phyloP scores from a whole-genome alignment of 2,329 filamentous ascomycete species.

The Aspergillus clavatus region DNA sequence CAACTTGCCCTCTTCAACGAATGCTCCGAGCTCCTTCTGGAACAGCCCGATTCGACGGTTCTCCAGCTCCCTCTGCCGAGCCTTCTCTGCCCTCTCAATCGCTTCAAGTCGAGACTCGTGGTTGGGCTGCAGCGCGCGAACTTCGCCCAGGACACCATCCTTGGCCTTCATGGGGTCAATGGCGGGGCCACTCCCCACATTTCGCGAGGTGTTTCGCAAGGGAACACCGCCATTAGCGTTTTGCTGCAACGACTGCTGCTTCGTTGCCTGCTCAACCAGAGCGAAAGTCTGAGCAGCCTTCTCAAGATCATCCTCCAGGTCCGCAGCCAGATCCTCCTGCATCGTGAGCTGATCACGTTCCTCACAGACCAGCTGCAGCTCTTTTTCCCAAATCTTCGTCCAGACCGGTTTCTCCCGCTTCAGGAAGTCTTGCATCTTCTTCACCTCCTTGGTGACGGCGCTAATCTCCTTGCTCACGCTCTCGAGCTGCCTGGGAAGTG shows the following conservation, averaged over 20 bases:
- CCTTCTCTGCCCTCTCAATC: slow-evolving; percentile 93
- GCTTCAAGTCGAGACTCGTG: slow-evolving; percentile 90
- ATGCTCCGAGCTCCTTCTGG: slow-evolving; percentile 75
- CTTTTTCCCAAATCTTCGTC: slow-evolving; percentile 99
- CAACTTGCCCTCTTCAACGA: slow-evolving; percentile 83
- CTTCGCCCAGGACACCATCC: slow-evolving; percentile 86
- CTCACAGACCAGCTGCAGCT: slow-evolving; percentile 91
- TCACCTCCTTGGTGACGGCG: slow-evolving; percentile 74
- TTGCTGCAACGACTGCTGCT: slow-evolving; percentile 76
- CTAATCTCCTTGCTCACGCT: slow-evolving; percentile 83
- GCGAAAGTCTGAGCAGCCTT: slow-evolving; percentile 92
- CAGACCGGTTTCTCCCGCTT: slow-evolving; percentile 89
- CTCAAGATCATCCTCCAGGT: slow-evolving; percentile 89
- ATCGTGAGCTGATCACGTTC: slow-evolving; percentile 91
- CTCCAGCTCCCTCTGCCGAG: slow-evolving; percentile 82
- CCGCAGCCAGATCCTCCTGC: slow-evolving; percentile 90
- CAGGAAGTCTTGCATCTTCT: slow-evolving; percentile 90
- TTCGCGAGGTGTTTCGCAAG: slow-evolving; percentile 49
- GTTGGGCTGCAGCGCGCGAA: slow-evolving; percentile 87
- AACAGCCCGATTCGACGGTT: slow-evolving; percentile 69
- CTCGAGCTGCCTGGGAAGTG: slow-evolving; percentile 84
- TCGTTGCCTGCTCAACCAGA: slow-evolving; percentile 95
- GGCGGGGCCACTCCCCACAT: slow-evolving; percentile 46
- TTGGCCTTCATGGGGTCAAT: slow-evolving; percentile 77
- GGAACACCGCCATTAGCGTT: slow-evolving; percentile 44